Base-by-base conservation (phyloP, 768 basidiomycete species). In the Mycena rebaudengoi region DNA sequence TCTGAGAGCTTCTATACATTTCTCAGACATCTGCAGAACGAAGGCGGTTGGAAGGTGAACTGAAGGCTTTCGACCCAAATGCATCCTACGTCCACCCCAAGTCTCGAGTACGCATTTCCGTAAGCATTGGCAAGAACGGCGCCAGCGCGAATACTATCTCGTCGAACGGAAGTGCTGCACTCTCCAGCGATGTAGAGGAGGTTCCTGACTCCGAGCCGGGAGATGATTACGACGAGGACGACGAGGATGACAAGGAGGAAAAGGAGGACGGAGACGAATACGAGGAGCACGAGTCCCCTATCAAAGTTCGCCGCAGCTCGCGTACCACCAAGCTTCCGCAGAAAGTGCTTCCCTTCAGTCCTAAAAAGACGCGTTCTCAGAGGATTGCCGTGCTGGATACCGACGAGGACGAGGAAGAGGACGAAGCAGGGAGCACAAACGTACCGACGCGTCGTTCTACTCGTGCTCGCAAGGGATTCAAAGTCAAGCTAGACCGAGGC, bases 321-420 rank as follows among this genome's bases (percentile, higher is more conserved):
- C 68, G 69, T 48, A 57, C 59, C 28, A 28, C 43, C 28, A 45
- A 53, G 67, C 70, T 60, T 41, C 62, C 54, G 37, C 62, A 69
- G 74, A 70, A 72, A 35, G 82, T 91, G 33, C 90, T n/a, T n/a
- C n/a, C 89, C 7, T 91, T 89, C 75, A 91, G 89, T 69, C 90
- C 91, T 0, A 83, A 75, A 71, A 92, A 88, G 75, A 84, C 85
- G 35, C 83, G 88, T 10, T 73, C 79, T 30, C 74, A 72, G 40
- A 75, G 70, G 52, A 69, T 80, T 29, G 44, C 33, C n/a, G 13
- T 66, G 23, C 18, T 59, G 26, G 78, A 78, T 11, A 68, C 79
- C 0, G 83, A 82, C 29, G 76, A 75, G 30, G 81, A 80, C 39
- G 75, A 77, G 51, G 74, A 76, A 41, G 68, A 73, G 37, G 75